These are phyloP conservation scores for Poronia punctata DNA, from an alignment of 495 filamentous ascomycete genomes.

Conservation along the genomic window DNA sequence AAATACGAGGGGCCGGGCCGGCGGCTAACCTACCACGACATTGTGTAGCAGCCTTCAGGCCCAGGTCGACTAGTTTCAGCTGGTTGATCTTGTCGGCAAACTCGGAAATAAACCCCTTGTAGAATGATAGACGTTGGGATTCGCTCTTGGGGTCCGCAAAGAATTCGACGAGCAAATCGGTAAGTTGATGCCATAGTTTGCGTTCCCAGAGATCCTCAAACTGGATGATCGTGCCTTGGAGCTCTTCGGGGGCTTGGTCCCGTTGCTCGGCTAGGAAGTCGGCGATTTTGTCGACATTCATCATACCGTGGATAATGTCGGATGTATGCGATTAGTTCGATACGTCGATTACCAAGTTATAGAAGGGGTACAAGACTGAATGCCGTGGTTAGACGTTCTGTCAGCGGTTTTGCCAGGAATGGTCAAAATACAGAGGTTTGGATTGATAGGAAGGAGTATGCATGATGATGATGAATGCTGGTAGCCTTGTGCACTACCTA, in stretches of 20 bases:
- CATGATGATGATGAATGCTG: too few species aligned
- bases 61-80: constrained; percentile 88
- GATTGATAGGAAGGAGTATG: too few species aligned
- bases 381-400: too few species aligned
- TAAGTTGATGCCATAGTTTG: constrained; percentile 99
- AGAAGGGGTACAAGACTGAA: not conserved
- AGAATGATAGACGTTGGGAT: constrained; percentile 78
- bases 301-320: constrained; percentile 39
- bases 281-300: constrained; percentile 81
- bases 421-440: too few species aligned
- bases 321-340: constrained; percentile 5
- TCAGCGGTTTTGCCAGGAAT: too few species aligned
- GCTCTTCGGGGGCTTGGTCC: constrained; percentile 73
- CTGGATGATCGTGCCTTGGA: constrained; percentile 79
- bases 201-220: constrained; percentile 99
- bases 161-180: constrained; percentile 78
- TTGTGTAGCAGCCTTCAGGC: constrained; percentile 77
- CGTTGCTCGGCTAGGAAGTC: constrained; percentile 89
- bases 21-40: constrained; percentile 66
- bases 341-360: constrained; percentile 3
- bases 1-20: not conserved
- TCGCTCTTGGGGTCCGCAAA: constrained; percentile 77
- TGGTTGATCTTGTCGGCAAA: constrained; percentile 99
- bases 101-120: constrained; percentile 88
- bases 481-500: too few species aligned